Conservation (phyloP, 2,329 filamentous ascomycete species). For the Fusarium liriodendri region DNA sequence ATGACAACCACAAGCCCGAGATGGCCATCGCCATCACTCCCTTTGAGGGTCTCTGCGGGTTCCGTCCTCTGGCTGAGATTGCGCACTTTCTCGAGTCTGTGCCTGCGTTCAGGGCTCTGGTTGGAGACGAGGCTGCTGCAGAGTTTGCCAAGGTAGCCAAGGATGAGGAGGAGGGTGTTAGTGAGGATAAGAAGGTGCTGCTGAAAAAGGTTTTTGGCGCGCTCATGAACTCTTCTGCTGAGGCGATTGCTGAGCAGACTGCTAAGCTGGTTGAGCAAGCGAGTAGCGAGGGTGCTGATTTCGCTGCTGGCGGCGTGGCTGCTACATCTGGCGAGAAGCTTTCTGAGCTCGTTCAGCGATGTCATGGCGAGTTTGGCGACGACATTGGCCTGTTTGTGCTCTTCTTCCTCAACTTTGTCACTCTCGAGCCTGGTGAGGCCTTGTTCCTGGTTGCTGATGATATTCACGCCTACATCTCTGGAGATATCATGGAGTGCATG, state of each 20-base stretch:
- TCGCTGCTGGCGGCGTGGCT: conserved; percentile 78
- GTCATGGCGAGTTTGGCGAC: conserved; percentile 85
- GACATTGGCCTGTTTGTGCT: conserved; percentile 95
- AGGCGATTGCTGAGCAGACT: conserved; percentile 65
- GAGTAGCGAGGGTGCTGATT: conserved; percentile 73
- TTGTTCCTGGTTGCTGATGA: conserved; percentile 97
- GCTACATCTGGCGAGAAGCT: conserved; percentile 77
- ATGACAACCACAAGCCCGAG: conserved; percentile 99
- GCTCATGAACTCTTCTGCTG: conserved; percentile 81
- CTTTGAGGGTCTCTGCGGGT: conserved; percentile 96
- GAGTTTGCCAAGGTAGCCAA: conserved; percentile 65
- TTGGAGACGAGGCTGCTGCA: conserved; percentile 72
- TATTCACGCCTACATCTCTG: conserved; percentile 93
- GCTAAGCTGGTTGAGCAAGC: conserved; percentile 78
- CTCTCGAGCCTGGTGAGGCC: conserved; percentile 87
- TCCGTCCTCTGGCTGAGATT: conserved; percentile 89
- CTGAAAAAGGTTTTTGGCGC: conserved; percentile 80
- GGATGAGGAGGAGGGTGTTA: conserved; percentile 52
- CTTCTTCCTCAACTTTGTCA: conserved; percentile 97
- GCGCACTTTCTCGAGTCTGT: conserved; percentile 78
- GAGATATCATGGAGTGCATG: conserved; percentile 99
- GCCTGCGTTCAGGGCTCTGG: conserved; percentile 69
- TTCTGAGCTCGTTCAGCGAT: conserved; percentile 78
- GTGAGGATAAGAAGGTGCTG: conserved; percentile 78
- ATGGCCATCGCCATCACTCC: conserved; percentile 98